Conservation (phyloP, 495 filamentous ascomycete species). For the Trichoderma gamsii region DNA sequence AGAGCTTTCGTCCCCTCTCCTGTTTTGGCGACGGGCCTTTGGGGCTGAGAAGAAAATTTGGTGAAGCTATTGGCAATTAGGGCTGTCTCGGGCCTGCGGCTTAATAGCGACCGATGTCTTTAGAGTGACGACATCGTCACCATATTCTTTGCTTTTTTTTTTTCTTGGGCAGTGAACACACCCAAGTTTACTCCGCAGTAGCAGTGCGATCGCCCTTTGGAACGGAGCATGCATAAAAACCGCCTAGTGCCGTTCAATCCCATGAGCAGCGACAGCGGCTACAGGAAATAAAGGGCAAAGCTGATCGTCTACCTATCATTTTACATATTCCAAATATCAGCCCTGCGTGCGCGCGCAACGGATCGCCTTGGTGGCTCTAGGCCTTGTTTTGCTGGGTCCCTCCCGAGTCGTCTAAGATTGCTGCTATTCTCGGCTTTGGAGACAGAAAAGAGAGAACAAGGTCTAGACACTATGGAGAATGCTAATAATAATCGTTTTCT, state of each 20-base stretch:
- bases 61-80: not conserved
- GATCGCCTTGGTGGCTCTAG: not conserved
- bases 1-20: not conserved
- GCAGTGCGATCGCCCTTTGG: not conserved
- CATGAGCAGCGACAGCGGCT: no score
- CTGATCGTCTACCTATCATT: not conserved
- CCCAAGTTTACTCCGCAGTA: not conserved
- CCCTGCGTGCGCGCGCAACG: not conserved
- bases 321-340: not conserved
- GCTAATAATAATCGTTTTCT: not conserved
- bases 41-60: not conserved
- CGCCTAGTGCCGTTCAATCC: not conserved
- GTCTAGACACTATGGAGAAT: not conserved
- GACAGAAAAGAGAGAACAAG: not conserved
- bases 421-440: slow-evolving; percentile 8
- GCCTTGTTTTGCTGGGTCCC: not conserved
- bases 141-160: not conserved
- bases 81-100: not conserved
- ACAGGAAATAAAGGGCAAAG: no score
- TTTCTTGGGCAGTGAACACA: not conserved
- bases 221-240: slow-evolving; percentile 2
- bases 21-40: not conserved
- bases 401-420: not conserved
- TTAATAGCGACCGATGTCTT: not conserved
- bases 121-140: not conserved